These are phyloP conservation scores for Torulaspora microellipsoides DNA, from an alignment of 805 yeast genomes.

Conservation along the genomic window DNA sequence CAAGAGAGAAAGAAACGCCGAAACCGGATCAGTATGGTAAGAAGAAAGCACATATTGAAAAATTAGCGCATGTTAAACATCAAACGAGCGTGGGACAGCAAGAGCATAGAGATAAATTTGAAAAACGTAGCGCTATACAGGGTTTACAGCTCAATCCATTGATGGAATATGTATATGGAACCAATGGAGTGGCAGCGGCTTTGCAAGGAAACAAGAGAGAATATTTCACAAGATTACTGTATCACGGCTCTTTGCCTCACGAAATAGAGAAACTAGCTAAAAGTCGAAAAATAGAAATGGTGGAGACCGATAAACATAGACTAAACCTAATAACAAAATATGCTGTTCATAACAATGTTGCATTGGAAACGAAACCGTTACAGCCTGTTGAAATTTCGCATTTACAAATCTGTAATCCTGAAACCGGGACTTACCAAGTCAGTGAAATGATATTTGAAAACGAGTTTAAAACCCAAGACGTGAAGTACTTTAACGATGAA, in stretches of 20 bases:
- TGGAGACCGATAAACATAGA: conserved; percentile 38
- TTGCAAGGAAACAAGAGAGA: conserved; percentile 51
- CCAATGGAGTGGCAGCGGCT: conserved; percentile 70
- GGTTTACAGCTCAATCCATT: conserved; percentile 41
- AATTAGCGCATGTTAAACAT: conserved; percentile 5
- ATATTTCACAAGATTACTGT: conserved; percentile 46
- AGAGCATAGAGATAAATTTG: conserved; percentile 9
- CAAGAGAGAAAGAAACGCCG: conserved; percentile 36
- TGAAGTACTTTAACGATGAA: conserved; percentile 27
- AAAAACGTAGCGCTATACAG: conserved; percentile 11
- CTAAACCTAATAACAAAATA: conserved; percentile 57
- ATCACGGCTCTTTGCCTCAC: conserved; percentile 39
- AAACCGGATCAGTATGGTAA: conserved; percentile 13
- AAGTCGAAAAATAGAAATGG: conserved; percentile 25
- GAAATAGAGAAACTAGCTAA: conserved; percentile 48
- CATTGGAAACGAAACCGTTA: conserved; percentile 53
- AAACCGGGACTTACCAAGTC: conserved; percentile 16
- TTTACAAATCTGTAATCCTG: conserved; percentile 32
- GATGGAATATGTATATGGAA: conserved; percentile 71
- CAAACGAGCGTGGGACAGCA: conserved; percentile 4
- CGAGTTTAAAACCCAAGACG: conserved; percentile 21
- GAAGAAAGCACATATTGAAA: conserved; percentile 19
- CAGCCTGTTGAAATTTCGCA: conserved; percentile 22
- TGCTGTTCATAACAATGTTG: conserved; percentile 79
- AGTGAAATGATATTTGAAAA: conserved; percentile 23